Evolutionary conservation across 2,329 filamentous ascomycete species (phyloP), one percentile per base, ranked within the genome.

Genomic region (Acrocalymma vagum): DNA sequence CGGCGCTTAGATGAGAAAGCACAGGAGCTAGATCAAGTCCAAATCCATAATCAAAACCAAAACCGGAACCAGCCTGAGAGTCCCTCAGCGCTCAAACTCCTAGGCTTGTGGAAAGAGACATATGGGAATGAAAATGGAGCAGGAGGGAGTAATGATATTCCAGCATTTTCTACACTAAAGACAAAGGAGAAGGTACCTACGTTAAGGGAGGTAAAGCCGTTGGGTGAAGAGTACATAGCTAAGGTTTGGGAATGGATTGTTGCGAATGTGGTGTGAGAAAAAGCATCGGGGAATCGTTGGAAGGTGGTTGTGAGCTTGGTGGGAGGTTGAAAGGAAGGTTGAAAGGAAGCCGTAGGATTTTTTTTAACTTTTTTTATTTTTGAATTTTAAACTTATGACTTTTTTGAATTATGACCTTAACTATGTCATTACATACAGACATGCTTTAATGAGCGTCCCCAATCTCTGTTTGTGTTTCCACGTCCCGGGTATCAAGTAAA

Each of bases 41-140:
- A n/a, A n/a, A n/a, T n/a, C n/a, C n/a, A n/a, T n/a, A n/a, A n/a
- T n/a, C n/a, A n/a, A n/a, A n/a, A n/a, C n/a, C n/a, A n/a, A n/a
- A n/a, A n/a, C n/a, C n/a, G n/a, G n/a, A n/a, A n/a, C n/a, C n/a
- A n/a, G n/a, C n/a, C n/a, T n/a, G 49, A 62, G 14, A 48, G 55
- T 13, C 53, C 43, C 10, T 73, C 75, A 50, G 73, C 68, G 36
- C 58, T 72, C 54, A 75, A 74, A 36, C 61, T 82, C 29, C 51
- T 81, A 20, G 74, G 73, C 5, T 59, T 78, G 22, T 83, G 79
- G 79, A 75, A 73, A 51, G 62, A 66, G 35, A 67, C 64, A 4
- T 78, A 76, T 55, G 56, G 57, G 5, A 35, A 43, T 29, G 31
- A 40, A 15, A 32, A 24, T 23, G 17, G 14, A 9, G 17, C 20